Conservation (phyloP, 2,329 filamentous ascomycete genomes). For the Biscogniauxia marginata region DNA sequence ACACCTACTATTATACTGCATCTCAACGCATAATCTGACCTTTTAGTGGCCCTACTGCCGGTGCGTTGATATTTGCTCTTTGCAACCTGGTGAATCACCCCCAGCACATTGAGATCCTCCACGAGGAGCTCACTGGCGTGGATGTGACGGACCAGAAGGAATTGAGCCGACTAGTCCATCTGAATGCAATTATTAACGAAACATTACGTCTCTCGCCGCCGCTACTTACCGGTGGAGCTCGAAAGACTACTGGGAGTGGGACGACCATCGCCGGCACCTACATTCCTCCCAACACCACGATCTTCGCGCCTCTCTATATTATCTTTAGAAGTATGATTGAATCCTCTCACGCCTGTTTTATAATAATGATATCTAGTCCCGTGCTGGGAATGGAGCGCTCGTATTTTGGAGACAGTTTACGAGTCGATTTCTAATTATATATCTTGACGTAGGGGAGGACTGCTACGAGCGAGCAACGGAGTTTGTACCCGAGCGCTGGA, state of each 20-base stretch:
- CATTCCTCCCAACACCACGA: neutral
- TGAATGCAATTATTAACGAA: constrained; percentile 27
- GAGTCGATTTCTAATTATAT: neutral
- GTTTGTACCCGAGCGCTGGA: constrained; percentile 40
- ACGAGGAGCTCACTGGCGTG: constrained; percentile 11
- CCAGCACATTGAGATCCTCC: constrained; percentile 13
- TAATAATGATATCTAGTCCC: neutral
- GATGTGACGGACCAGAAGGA: constrained; percentile 19
- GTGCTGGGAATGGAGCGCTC: no score
- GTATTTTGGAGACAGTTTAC: no score
- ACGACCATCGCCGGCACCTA: constrained; percentile 16
- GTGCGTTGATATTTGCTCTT: constrained; percentile 17
- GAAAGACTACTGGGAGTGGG: constrained; percentile 23
- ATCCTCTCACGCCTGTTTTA: no score
- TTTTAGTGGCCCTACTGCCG: constrained; percentile 17
- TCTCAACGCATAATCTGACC: neutral
- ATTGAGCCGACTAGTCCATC: constrained; percentile 18
- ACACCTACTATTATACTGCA: no score
- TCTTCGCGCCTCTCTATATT: neutral
- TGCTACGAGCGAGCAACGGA: constrained; percentile 28
- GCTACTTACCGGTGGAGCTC: constrained; percentile 16
- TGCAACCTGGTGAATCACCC: constrained; percentile 20
- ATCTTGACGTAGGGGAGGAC: constrained; percentile 16
- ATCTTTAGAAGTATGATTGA: neutral
- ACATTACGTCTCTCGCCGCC: constrained; percentile 24